Evolutionary conservation across 179 eudicot species (phyloP).

Genomic region (Beta macrorhiza): DNA sequence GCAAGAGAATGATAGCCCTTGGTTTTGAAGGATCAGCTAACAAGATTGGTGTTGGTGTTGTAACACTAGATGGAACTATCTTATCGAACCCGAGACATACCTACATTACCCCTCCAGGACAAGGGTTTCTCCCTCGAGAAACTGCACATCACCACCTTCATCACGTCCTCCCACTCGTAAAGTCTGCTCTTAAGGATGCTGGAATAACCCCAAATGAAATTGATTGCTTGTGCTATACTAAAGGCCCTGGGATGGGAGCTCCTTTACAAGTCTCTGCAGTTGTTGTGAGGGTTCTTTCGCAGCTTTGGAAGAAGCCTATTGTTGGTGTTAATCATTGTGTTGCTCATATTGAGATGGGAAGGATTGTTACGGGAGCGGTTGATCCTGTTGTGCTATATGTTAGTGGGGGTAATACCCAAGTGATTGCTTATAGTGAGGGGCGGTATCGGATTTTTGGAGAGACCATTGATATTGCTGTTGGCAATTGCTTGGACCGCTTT

Average conservation of each 20-base stretch:
- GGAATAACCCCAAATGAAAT: conserved; percentile 57
- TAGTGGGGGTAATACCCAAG: conserved; percentile 96
- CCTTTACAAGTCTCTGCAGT: conserved; percentile 81
- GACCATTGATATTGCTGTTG: conserved; percentile 97
- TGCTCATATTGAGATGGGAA: conserved; percentile 96
- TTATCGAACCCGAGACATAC: conserved; percentile 89
- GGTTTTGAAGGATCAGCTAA: conserved; percentile 97
- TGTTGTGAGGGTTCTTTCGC: conserved; percentile 76
- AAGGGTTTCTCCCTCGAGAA: conserved; percentile 90
- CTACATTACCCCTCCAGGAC: conserved; percentile 93
- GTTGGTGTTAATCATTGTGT: conserved; percentile 90
- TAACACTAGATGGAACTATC: conserved; percentile 74
- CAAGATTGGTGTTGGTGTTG: conserved; percentile 95
- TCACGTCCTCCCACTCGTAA: conserved; percentile 69
- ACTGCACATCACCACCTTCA: conserved; percentile 92
- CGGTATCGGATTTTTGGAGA: conserved; percentile 88
- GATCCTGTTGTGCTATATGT: conserved; percentile 93
- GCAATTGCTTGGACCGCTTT: conserved; percentile 93
- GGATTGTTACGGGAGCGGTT: conserved; percentile 84
- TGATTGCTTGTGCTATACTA: conserved; percentile 92
- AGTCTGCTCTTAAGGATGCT: conserved; percentile 60
- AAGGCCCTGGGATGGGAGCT: conserved; percentile 97
- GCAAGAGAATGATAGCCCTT: conserved; percentile 60
- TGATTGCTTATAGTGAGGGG: conserved; percentile 91
- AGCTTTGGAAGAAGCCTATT: conserved; percentile 91